phyloP scores from a whole-genome alignment of 371 early-diverging fungal genomes.

The Saksenaea oblongispora region DNA sequence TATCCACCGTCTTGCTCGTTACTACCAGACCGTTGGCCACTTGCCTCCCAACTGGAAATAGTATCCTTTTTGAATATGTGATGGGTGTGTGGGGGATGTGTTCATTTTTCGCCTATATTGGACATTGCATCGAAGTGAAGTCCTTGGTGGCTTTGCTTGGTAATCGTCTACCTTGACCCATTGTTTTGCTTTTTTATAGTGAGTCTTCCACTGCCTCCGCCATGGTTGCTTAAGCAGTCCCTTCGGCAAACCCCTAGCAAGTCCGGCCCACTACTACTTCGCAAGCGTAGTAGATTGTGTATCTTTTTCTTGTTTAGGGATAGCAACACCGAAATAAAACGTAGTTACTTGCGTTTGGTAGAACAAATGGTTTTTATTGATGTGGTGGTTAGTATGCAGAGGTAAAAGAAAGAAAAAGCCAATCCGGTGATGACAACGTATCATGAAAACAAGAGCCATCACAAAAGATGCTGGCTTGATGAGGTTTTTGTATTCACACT shows the following conservation, averaged over 20 bases:
- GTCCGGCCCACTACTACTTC: neutral
- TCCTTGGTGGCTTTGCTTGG: slow-evolving; percentile 22
- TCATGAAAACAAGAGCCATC: neutral
- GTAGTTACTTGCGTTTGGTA: slow-evolving; percentile 2
- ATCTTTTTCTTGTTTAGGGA: slow-evolving; percentile 5
- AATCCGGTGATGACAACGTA: slow-evolving; percentile 17
- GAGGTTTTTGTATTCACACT: slow-evolving; percentile 29
- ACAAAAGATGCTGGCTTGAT: slow-evolving; percentile 2
- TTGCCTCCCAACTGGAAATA: slow-evolving; percentile 99
- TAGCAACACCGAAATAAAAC: slow-evolving; percentile 3
- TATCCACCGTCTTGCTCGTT: slow-evolving; percentile 99
- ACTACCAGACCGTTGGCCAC: slow-evolving; percentile 99
- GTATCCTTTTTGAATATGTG: slow-evolving; percentile 46
- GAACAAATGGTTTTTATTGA: neutral
- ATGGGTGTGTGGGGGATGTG: neutral
- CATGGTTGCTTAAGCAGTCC: slow-evolving; percentile 42
- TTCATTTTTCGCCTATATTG: slow-evolving; percentile 23
- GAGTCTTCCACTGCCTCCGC: slow-evolving; percentile 55
- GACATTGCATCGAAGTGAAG: slow-evolving; percentile 23
- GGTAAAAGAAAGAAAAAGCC: neutral
- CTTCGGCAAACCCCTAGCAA: neutral
- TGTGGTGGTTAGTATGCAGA: neutral
- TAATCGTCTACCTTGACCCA: slow-evolving; percentile 47
- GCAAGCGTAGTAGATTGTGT: neutral
- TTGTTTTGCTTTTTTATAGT: slow-evolving; percentile 36